phyloP scores from a whole-genome alignment of 2,329 filamentous ascomycete genomes.

The Hymenoscyphus linearis region DNA sequence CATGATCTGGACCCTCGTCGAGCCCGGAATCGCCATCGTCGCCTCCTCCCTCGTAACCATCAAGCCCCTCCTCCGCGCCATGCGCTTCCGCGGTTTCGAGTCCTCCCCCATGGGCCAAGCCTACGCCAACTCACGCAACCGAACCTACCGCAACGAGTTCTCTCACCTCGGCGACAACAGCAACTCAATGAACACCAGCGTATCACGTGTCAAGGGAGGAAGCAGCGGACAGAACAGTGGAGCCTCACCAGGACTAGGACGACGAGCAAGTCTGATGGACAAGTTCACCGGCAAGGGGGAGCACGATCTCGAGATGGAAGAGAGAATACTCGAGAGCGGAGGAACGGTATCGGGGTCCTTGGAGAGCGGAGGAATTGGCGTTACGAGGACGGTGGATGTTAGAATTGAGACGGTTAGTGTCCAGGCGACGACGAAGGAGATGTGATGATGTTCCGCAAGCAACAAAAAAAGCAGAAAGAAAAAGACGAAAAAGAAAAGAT shows the following conservation, averaged over 20 bases:
- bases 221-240: too few species aligned
- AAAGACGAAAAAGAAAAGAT: too few species aligned
- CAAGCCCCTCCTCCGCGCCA: conserved; percentile 44
- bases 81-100: conserved; percentile 1
- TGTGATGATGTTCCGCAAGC: too few species aligned
- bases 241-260: too few species aligned
- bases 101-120: neutral
- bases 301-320: neutral
- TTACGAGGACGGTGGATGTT: neutral
- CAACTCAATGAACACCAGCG: too few species aligned
- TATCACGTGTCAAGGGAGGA: neutral
- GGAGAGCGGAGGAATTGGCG: neutral
- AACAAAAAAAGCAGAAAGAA: too few species aligned
- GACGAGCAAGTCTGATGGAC: neutral
- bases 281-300: neutral
- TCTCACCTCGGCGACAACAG: neutral
- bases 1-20: conserved; percentile 53
- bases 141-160: neutral
- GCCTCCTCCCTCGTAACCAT: conserved; percentile 51
- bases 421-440: too few species aligned
- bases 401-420: neutral
- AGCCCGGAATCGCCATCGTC: conserved; percentile 50
- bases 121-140: neutral
- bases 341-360: neutral
- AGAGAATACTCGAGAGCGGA: neutral